Conservation (phyloP, 345 rosid species). For the Populus nigra region DNA sequence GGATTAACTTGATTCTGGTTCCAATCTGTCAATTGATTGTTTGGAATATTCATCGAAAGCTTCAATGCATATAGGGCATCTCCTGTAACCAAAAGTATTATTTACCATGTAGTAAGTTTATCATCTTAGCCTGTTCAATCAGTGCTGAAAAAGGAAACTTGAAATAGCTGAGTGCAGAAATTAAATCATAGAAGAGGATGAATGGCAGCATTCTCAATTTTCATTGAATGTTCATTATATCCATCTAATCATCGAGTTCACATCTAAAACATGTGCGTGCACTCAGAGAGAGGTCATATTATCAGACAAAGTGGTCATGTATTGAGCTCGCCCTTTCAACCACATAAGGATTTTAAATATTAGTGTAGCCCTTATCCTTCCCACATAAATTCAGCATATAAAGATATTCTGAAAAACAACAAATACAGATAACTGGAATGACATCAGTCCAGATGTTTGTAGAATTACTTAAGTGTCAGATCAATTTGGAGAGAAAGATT, state of each 20-base stretch:
- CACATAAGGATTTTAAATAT: background rate
- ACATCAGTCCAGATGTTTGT: background rate
- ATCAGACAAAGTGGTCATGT: background rate
- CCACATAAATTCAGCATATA: background rate
- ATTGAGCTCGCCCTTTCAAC: background rate
- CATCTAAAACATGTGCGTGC: background rate
- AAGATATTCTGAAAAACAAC: background rate
- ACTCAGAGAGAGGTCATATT: background rate
- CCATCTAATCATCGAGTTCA: background rate
- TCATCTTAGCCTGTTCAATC: conserved; percentile 2
- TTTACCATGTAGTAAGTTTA: conserved; percentile 24
- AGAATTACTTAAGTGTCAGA: background rate
- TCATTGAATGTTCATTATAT: background rate
- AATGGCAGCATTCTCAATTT: background rate
- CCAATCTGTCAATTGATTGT: conserved; percentile 66
- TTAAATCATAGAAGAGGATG: background rate
- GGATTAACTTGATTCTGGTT: conserved; percentile 80
- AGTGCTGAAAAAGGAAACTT: conserved; percentile 4
- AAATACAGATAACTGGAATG: background rate
- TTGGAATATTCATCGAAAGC: conserved; percentile 47
- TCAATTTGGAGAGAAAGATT: background rate
- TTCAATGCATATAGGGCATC: conserved; percentile 62
- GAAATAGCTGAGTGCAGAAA: background rate
- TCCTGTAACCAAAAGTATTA: conserved; percentile 47
- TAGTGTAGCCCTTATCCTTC: background rate